Base-by-base conservation (phyloP, 805 yeast species). In the Candida corydali region DNA sequence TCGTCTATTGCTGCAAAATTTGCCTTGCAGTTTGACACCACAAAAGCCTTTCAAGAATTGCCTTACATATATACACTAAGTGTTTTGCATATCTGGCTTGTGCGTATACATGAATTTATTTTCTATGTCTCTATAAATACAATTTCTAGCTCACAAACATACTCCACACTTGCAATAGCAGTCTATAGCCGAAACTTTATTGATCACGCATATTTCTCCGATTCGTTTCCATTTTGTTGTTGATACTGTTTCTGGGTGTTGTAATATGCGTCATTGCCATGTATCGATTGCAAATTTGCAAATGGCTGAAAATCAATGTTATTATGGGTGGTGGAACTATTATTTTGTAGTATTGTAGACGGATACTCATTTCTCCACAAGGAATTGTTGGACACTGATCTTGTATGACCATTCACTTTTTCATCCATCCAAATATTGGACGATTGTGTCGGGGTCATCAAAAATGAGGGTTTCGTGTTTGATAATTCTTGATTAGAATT, bases 301-400 rank as follows among this genome's bases (percentile, higher is more conserved):
- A 39, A 39, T 11, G 43, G 43, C 23, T 39, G 43, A 19, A 39
- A 39, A 10, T 39, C 43, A 16, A 18, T 7, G 15, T 20, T 30
- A 24, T 14, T 11, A 24, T 24, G 6, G 26, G 18, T 12, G 32
- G 26, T n/a, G 31, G 9, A 29, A 17, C 17, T 29, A 10, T 24
- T 35, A 8, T 41, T 17, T 24, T 37, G 17, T 20, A 20, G 23
- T 20, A 9, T 5, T 24, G 18, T 14, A 31, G 32, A 17, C 12
- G 30, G 17, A 32, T 12, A 26, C 26, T 47, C 54, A 29, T 50
- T 50, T 23, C 58, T 38, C 59, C 59, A 54, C 20, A 54, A 45
- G 36, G 43, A 39, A 26, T 40, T 42, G 15, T 41, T 36, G 10
- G 50, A 44, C 10, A 44, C 42, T 16, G 37, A 43, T 12, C 60